phyloP scores from a whole-genome alignment of 2,329 filamentous ascomycete species.

The Aspergillus quadrilineatus region DNA sequence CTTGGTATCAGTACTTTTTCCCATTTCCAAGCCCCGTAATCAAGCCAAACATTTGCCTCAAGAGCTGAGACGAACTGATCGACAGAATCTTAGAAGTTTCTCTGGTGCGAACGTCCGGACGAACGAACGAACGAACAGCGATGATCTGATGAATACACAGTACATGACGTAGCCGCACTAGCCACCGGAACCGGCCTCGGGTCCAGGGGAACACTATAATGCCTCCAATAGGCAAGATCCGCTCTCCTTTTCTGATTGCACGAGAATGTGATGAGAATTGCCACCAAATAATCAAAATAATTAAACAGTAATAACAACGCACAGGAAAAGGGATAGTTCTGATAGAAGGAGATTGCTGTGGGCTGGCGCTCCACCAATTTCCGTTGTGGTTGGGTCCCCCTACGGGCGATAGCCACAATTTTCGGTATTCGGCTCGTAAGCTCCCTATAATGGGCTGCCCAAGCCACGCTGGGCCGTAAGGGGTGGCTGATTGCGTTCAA shows the following conservation, averaged over 20 bases:
- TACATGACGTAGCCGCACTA: constrained; percentile 23
- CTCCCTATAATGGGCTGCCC: neutral
- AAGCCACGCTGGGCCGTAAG: constrained; percentile 10
- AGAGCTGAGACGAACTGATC: constrained; percentile 10
- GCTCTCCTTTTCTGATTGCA: constrained; percentile 11
- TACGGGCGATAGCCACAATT: constrained; percentile 10
- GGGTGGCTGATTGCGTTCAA: neutral
- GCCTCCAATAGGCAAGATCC: constrained; percentile 11
- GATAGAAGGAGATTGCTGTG: constrained; percentile 11
- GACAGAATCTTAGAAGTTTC: neutral
- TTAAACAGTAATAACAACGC: neutral
- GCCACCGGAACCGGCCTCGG: neutral
- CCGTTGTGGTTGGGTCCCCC: constrained; percentile 2
- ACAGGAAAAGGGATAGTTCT: neutral
- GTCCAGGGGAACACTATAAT: neutral
- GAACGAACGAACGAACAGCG: constrained; percentile 1
- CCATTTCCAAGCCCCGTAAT: too few relatives aligned
- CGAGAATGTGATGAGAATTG: constrained; percentile 7
- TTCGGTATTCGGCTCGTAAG: neutral
- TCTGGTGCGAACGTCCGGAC: neutral
- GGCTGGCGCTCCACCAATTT: constrained; percentile 3
- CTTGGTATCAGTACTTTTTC: neutral
- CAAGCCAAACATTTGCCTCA: neutral
- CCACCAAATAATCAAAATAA: neutral
- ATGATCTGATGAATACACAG: constrained; percentile 18